phyloP scores from a whole-genome alignment of 176 grass and related monocot genomes.

The Rhynchospora pubera region DNA sequence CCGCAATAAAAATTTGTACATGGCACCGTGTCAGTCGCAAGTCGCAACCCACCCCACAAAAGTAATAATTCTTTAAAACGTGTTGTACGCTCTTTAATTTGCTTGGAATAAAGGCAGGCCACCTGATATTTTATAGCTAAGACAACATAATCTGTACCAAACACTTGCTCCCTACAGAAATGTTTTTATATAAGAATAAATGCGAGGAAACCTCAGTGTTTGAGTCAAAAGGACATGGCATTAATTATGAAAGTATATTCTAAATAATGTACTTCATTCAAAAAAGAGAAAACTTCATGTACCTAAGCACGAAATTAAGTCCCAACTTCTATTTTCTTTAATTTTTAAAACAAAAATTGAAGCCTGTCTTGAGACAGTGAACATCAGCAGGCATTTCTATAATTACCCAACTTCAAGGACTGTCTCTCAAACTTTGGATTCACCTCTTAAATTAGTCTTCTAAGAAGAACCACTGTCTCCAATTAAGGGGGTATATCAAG shows the following conservation, averaged over 20 bases:
- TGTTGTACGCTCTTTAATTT: background rate
- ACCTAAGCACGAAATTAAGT: background rate
- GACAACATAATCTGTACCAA: background rate
- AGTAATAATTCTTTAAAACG: background rate
- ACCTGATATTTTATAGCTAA: too few species aligned
- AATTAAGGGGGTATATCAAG: background rate
- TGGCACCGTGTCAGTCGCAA: background rate
- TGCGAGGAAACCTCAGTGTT: background rate
- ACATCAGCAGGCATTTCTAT: background rate
- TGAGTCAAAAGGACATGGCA: background rate
- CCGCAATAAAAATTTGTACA: background rate
- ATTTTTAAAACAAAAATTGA: background rate
- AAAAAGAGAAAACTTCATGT: background rate
- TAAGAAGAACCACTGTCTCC: background rate
- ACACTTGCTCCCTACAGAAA: background rate
- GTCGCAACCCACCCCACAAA: background rate
- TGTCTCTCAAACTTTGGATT: background rate
- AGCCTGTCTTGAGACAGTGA: background rate
- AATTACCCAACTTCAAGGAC: constrained; percentile 6
- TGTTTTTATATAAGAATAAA: background rate
- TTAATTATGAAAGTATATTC: background rate
- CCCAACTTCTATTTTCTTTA: background rate
- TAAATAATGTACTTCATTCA: background rate
- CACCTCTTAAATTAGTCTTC: background rate
- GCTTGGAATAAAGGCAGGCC: background rate